These are phyloP conservation scores for Trichophyton rubrum DNA, from an alignment of 2,329 filamentous ascomycete genomes.

Conservation along the genomic window DNA sequence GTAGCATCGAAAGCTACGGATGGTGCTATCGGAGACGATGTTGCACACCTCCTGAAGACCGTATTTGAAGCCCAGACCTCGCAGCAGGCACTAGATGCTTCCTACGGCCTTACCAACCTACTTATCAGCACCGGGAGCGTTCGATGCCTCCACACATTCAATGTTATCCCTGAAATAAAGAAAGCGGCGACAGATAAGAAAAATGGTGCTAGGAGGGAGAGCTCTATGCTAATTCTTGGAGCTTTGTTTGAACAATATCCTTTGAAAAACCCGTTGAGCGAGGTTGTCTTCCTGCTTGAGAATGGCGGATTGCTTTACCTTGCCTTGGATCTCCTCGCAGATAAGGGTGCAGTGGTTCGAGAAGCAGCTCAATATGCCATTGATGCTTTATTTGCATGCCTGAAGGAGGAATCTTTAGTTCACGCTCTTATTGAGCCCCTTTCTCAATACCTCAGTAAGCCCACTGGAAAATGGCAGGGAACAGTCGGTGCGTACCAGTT, in stretches of 20 bases:
- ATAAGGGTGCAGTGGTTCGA: conserved; percentile 78
- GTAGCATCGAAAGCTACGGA: conserved; percentile 12
- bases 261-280: conserved; percentile 60
- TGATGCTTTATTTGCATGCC: conserved; percentile 68
- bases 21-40: conserved; percentile 43
- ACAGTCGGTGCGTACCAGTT: conserved; percentile 75
- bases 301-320: conserved; percentile 59
- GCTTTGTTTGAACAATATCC: conserved; percentile 88
- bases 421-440: conserved; percentile 69
- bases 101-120: conserved; percentile 52
- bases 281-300: conserved; percentile 70
- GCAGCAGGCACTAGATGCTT: conserved; percentile 53
- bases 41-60: conserved; percentile 51
- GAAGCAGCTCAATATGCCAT: conserved; percentile 91
- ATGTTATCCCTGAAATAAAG: conserved; percentile 50
- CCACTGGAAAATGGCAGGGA: conserved; percentile 93
- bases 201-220: conserved; percentile 70
- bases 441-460: conserved; percentile 62
- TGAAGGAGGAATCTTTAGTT: conserved; percentile 72
- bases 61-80: conserved; percentile 60
- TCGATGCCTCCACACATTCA: conserved; percentile 49
- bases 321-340: conserved; percentile 72
- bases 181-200: conserved; percentile 91
- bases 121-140: conserved; percentile 54
- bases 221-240: conserved; percentile 86